Evolutionary conservation across 345 rosid genomes (phyloP).

Genomic region (Sisymbrium irio): DNA sequence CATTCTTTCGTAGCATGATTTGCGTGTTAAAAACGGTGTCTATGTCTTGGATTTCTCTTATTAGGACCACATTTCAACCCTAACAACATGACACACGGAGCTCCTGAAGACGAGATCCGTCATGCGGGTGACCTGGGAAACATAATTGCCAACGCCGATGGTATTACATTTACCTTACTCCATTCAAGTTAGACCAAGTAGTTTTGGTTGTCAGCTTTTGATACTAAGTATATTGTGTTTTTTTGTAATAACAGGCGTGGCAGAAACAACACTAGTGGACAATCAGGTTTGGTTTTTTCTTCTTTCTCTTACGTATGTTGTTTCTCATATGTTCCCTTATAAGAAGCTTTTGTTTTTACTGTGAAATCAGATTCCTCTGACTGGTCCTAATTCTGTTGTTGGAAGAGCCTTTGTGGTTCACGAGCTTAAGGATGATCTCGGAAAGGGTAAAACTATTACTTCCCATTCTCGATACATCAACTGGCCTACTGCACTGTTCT

Average conservation of each 20-base stretch:
- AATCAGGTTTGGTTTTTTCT: conserved; percentile 46
- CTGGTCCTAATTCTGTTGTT: conserved; percentile 69
- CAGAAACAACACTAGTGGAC: conserved; percentile 86
- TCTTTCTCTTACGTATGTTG: background rate
- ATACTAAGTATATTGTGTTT: background rate
- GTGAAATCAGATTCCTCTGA: conserved; percentile 59
- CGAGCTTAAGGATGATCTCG: conserved; percentile 96
- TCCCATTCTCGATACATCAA: too few relatives aligned
- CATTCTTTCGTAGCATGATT: background rate
- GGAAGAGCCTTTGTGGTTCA: conserved; percentile 98
- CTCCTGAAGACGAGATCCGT: conserved; percentile 87
- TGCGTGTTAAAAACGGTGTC: background rate
- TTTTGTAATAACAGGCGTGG: conserved; percentile 57
- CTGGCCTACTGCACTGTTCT: too few relatives aligned
- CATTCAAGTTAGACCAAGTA: too few relatives aligned
- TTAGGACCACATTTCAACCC: conserved; percentile 96
- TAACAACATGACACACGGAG: conserved; percentile 81
- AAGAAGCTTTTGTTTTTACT: background rate
- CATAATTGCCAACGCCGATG: conserved; percentile 87
- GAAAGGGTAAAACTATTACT: conserved; percentile 57
- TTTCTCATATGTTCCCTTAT: background rate
- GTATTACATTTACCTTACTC: conserved; percentile 44
- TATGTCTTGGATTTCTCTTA: background rate
- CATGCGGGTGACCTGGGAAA: conserved; percentile 99
- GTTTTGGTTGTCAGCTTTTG: background rate